Evolutionary conservation across 2,329 filamentous ascomycete species (phyloP), one percentile per base, ranked within the genome.

Genomic region (Teratosphaeria gauchensis): DNA sequence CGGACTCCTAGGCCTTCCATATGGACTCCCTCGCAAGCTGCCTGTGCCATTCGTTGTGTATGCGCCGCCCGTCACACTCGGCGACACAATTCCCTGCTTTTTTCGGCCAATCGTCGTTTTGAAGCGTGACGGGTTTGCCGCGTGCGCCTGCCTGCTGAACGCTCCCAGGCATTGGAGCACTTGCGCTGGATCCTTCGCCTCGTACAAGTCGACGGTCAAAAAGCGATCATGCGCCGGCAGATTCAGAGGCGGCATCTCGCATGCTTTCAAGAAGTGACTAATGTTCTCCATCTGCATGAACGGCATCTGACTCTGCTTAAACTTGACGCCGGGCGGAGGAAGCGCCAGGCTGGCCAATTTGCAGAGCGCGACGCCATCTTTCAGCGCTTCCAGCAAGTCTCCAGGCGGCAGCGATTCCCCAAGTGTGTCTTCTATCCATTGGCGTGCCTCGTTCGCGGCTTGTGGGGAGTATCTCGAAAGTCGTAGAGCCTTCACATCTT

Each of bases 231-330:
- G 94, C 53, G 92, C 86, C 59, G 90, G 91, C 60, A 99, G 84
- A 74, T 86, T 92, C 56, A 99, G 79, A 0, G 94, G 94, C 30
- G 89, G 84, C 55, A 83, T 79, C 74, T 96, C 89, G 78, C 92
- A 95, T 61, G 90, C 91, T 69, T 84, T 85, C 57, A 99, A 84
- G 76, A 96, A 99, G 71, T 95, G 90, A 4, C 92, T 95, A 70
- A 99, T 96, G 73, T 99, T 99, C 74, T 99, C 94, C 92, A 97
- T 97, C 75, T 99, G 94, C 48, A 97, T 92, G 72, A 99, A 99
- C 0, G 94, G 94, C 92, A 97, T 97, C 48, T 85, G 77, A 0
- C 92, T 96, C 14, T 52, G 30, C 76, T 97, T 97, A 82, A 88
- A 97, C 73, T 87, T 90, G 75, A 96, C 83, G 0, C 89, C 89